These are phyloP conservation scores for Aspergillus olivimuriae DNA, from an alignment of 495 filamentous ascomycete species.

Conservation along the genomic window DNA sequence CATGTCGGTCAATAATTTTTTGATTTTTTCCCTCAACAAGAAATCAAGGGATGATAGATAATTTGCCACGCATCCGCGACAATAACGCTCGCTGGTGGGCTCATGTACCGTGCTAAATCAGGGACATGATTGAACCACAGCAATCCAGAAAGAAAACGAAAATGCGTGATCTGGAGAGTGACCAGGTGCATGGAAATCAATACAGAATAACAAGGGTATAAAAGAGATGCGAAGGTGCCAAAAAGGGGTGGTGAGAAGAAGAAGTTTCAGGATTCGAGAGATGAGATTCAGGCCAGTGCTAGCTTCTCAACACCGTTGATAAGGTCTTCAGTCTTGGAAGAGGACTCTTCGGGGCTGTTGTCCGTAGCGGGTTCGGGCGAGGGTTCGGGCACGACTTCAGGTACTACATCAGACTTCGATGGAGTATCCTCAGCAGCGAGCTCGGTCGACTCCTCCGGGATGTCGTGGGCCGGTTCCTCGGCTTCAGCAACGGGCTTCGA, in stretches of 20 bases:
- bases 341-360: not conserved
- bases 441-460: not conserved
- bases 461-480: not conserved
- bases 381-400: not conserved
- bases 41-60: not conserved
- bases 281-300: not conserved
- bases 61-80: too few relatives aligned
- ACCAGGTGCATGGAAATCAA: too few relatives aligned
- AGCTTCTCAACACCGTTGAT: not conserved
- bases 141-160: too few relatives aligned
- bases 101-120: too few relatives aligned
- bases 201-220: not conserved
- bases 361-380: too few relatives aligned
- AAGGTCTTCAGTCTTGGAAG: not conserved
- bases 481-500: not conserved
- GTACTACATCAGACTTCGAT: not conserved
- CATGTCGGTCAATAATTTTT: slow-evolving; percentile 1
- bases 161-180: too few relatives aligned
- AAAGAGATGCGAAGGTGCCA: not conserved
- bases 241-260: too few relatives aligned
- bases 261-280: too few relatives aligned
- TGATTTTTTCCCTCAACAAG: not conserved
- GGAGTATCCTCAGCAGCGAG: not conserved
- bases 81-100: too few relatives aligned
- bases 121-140: too few relatives aligned